Conservation (phyloP, 345 rosid species). For the Pistacia atlantica region DNA sequence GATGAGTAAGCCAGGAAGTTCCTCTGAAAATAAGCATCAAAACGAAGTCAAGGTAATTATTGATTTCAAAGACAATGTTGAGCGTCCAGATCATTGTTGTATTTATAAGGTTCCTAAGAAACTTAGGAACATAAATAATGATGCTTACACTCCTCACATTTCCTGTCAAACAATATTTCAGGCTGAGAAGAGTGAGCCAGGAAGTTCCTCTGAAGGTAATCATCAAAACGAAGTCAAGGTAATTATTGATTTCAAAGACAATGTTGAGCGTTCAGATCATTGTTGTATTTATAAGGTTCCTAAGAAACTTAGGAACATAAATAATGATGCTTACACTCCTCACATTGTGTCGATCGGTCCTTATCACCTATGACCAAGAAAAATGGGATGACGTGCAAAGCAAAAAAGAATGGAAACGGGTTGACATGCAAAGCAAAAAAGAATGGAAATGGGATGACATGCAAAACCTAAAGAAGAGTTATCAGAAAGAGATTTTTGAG, state of each 20-base stretch:
- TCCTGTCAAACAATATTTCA: too few relatives aligned
- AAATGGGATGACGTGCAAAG: neutral
- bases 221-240: neutral
- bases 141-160: constrained; percentile 25
- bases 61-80: neutral
- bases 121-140: constrained; percentile 14
- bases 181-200: neutral
- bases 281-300: constrained; percentile 8
- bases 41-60: neutral
- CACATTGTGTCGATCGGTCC: constrained; percentile 27
- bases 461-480: neutral
- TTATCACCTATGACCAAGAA: neutral
- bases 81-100: neutral
- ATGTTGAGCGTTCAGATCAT: neutral
- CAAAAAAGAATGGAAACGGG: neutral
- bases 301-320: constrained; percentile 14
- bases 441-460: neutral
- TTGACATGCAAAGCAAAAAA: neutral
- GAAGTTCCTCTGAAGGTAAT: neutral
- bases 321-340: constrained; percentile 23
- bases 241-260: neutral
- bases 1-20: neutral
- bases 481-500: neutral
- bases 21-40: neutral
- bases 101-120: constrained; percentile 11